phyloP scores from a whole-genome alignment of 768 basidiomycete genomes.

The Crucibulum laeve region DNA sequence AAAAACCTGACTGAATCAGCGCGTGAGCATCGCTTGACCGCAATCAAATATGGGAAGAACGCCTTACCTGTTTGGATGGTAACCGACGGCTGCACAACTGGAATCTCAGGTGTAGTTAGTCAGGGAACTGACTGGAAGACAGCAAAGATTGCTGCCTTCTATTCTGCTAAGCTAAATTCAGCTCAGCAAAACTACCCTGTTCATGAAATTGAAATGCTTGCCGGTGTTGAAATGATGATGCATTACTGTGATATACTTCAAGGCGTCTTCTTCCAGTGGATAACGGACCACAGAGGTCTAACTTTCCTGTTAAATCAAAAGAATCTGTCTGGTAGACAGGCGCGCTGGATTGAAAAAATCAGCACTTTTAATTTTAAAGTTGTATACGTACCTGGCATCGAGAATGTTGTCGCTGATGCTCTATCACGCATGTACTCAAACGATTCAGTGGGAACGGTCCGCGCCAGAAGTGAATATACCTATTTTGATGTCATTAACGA shows the following conservation, averaged over 20 bases:
- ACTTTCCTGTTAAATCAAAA: constrained; percentile 5
- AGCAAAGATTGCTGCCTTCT: constrained; percentile 19
- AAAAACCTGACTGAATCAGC: not conserved
- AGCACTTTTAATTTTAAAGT: not conserved
- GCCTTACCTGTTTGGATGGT: not conserved
- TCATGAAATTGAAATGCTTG: constrained; percentile 29
- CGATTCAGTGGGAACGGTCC: not conserved
- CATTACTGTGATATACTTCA: constrained; percentile 16
- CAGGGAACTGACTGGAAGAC: constrained; percentile 11
- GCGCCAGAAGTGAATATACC: not conserved
- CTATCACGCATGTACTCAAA: not conserved
- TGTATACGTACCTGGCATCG: not conserved
- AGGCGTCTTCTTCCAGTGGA: constrained; percentile 19
- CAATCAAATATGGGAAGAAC: not conserved
- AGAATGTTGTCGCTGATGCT: not conserved
- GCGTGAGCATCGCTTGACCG: constrained; percentile 1
- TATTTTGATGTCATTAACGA: constrained; percentile 4
- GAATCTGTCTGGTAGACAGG: constrained; percentile 4
- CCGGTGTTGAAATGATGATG: constrained; percentile 23
- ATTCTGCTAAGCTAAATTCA: constrained; percentile 24
- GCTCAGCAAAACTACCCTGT: constrained; percentile 32
- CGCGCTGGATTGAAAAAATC: constrained; percentile 8
- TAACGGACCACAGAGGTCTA: constrained; percentile 11
- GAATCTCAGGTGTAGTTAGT: not conserved
- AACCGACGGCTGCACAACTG: constrained; percentile 2